Base-by-base conservation (phyloP, 768 basidiomycete species). In the Amanita jacksonii region DNA sequence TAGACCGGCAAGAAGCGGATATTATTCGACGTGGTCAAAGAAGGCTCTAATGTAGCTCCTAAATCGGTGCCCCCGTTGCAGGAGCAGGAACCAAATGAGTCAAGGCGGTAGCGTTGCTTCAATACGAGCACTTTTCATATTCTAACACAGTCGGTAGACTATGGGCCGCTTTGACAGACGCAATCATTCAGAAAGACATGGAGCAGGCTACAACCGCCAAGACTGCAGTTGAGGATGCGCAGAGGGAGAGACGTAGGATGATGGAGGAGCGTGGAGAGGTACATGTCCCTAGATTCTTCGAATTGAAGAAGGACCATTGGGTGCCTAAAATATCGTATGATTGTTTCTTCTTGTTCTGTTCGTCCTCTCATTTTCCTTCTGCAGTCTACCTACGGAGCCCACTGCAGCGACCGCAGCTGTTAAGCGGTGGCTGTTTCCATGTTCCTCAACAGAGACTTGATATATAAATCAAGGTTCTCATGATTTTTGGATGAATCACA, bases 141-240 rank as follows among this genome's bases (percentile, higher is more conserved):
- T n/a, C n/a, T n/a, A n/a, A n/a, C n/a, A n/a, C n/a, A n/a, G n/a
- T 13, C 18, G 44, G 9, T 52, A 82, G 85, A 53, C 63, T 97
- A 42, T 99, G 96, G 96, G 56, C 67, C 30, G 70, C 79, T 36
- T 65, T 99, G 33, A 98, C 96, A 19, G 66, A 71, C 13, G 96
- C 94, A 15, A 97, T 99, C 62, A 59, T 72, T 23, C 69, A 69
- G 24, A 88, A 84, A 56, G 91, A 99, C 60, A 94, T 98, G 90
- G 89, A 93, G 53, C 81, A 77, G 8, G 96, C 96, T 18, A 96
- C 92, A 3, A 76, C 75, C 20, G 88, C 90, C 38, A 99, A 99
- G 70, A 76, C 77, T 2, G 72, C 73, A 9, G 87, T 99, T 1
- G 96, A 99, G 65, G 91, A 94, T 51, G 79, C 79, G 19, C 93